Percentiles rank a stretch among this genome's conserved stretches.
phyloP scores from a whole-genome alignment of 352 stramenopile genomes.

The Phytophthora foliorum region DNA sequence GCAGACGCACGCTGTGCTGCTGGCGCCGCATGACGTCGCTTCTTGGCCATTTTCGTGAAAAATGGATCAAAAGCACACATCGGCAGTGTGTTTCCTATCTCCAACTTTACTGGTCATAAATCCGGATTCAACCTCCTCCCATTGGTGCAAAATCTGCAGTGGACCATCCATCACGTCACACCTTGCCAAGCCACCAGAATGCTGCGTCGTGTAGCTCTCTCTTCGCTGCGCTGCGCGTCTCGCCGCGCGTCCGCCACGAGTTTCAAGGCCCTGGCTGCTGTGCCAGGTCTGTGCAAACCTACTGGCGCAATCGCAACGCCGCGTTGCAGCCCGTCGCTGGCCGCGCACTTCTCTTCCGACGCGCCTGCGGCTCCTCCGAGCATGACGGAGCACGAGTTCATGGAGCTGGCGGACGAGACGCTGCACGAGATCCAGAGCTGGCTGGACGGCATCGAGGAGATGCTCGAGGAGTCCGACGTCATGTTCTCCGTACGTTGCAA shows the following conservation, averaged over 20 bases:
- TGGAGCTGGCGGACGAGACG: constrained; percentile 80
- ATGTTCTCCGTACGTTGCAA: constrained; percentile 70
- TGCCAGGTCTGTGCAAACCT: neutral
- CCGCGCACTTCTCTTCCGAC: constrained; percentile 33
- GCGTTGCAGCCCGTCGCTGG: constrained; percentile 3
- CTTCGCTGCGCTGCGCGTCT: constrained; percentile 32
- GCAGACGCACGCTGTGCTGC: constrained; percentile 18
- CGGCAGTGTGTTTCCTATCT: too few species aligned
- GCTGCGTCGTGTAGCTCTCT: constrained; percentile 32
- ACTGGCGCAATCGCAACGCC: neutral
- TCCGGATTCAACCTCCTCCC: neutral
- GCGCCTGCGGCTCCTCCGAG: constrained; percentile 14
- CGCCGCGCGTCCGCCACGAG: constrained; percentile 8
- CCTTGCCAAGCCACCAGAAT: constrained; percentile 30
- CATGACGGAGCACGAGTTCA: constrained; percentile 82
- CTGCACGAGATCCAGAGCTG: constrained; percentile 81
- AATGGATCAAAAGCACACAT: constrained; percentile 14
- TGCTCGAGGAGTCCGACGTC: constrained; percentile 87
- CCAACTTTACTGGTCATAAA: constrained; percentile 6
- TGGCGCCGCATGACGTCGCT: constrained; percentile 32
- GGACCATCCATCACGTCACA: constrained; percentile 5
- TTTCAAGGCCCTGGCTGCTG: constrained; percentile 17
- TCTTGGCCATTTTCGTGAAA: constrained; percentile 48
- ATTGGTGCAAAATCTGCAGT: constrained; percentile 10
- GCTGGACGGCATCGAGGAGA: constrained; percentile 88